Conservation (phyloP, 1,284 basidiomycete genomes). For the Mrakiaceae sp. region DNA sequence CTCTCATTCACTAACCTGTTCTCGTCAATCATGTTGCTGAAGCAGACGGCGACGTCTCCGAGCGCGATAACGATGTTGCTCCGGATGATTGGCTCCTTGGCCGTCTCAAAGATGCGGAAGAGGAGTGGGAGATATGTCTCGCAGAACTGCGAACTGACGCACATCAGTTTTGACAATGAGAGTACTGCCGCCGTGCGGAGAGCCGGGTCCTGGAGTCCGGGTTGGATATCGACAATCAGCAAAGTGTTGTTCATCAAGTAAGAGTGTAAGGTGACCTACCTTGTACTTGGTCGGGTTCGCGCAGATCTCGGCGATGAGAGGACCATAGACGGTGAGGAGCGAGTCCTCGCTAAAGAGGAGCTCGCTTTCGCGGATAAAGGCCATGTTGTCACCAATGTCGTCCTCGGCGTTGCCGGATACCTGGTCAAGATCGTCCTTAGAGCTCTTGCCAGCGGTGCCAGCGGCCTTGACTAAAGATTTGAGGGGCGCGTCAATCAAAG, state of each 20-base stretch:
- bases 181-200: constrained; percentile 79
- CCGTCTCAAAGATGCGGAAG: constrained; percentile 87
- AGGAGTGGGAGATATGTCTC: constrained; percentile 77
- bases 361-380: constrained; percentile 72
- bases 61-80: constrained; percentile 95
- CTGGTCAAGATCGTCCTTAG: constrained; percentile 86
- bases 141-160: constrained; percentile 87
- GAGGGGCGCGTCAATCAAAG: constrained; percentile 1
- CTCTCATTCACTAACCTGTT: constrained; percentile 12
- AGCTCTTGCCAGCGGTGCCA: constrained; percentile 27
- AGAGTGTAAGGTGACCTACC: constrained; percentile 37
- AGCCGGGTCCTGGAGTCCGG: constrained; percentile 54
- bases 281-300: constrained; percentile 72
- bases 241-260: background rate
- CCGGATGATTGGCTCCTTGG: constrained; percentile 75
- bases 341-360: constrained; percentile 76
- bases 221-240: background rate
- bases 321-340: constrained; percentile 73
- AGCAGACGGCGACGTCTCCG: constrained; percentile 92
- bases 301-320: constrained; percentile 80
- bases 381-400: constrained; percentile 88
- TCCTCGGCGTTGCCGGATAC: constrained; percentile 97
- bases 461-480: constrained; percentile 31
- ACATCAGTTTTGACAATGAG: constrained; percentile 91
- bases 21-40: constrained; percentile 92